These are phyloP conservation scores for Penicillium rolfsii DNA, from an alignment of 2,329 filamentous ascomycete species.

Conservation along the genomic window DNA sequence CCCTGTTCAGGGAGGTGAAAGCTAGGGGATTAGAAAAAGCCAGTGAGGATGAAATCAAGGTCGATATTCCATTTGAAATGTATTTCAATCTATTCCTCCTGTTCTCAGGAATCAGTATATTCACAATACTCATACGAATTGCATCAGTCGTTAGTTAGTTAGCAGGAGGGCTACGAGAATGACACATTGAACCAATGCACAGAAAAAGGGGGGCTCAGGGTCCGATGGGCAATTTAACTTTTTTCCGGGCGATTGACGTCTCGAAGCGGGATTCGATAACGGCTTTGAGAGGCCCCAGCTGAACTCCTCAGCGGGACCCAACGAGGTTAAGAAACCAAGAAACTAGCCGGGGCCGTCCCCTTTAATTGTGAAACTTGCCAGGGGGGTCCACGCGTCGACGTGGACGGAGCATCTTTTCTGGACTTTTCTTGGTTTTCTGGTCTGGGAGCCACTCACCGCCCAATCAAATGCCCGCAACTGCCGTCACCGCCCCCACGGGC, in stretches of 20 bases:
- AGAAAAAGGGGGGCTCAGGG: background rate
- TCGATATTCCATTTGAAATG: background rate
- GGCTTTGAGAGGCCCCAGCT: background rate
- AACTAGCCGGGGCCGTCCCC: background rate
- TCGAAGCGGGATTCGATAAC: background rate
- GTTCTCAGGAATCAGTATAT: background rate
- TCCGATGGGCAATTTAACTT: conserved; percentile 1
- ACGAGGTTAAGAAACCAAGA: background rate
- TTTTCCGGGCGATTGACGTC: background rate
- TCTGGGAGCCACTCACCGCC: background rate
- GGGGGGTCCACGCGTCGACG: conserved; percentile 23
- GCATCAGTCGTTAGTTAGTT: background rate
- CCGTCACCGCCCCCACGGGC: conserved; percentile 21
- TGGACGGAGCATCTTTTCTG: conserved; percentile 2
- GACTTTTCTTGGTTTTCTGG: background rate
- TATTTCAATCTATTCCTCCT: background rate
- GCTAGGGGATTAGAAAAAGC: too few relatives aligned
- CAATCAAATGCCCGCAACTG: conserved; percentile 12
- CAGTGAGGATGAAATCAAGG: too few relatives aligned
- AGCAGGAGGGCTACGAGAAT: background rate
- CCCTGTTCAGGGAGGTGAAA: too few relatives aligned
- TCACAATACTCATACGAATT: background rate
- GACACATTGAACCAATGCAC: background rate
- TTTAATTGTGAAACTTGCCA: conserved; percentile 18
- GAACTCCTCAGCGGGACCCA: background rate